Conservation (phyloP, 1,284 basidiomycete genomes). For the Wallemia ichthyophaga region DNA sequence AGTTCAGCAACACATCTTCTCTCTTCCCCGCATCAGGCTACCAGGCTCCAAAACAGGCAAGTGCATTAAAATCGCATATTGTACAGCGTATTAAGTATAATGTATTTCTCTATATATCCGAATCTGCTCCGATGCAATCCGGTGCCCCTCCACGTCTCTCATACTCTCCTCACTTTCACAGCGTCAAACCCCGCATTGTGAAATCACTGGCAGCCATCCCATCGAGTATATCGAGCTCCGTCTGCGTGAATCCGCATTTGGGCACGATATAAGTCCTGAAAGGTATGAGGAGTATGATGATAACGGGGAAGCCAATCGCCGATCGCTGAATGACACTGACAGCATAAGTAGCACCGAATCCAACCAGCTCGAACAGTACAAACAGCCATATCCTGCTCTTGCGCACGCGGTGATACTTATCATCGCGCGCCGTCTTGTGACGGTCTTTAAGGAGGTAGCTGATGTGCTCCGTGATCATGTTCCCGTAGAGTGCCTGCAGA, state of each 20-base stretch:
- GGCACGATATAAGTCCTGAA: constrained; percentile 44
- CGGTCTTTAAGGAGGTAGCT: constrained; percentile 53
- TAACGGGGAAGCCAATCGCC: constrained; percentile 61
- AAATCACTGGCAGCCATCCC: constrained; percentile 39
- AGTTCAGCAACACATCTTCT: too few species aligned
- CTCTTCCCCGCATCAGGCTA: too few species aligned
- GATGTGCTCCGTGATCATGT: constrained; percentile 56
- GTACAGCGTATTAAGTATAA: too few species aligned
- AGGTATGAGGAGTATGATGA: constrained; percentile 68
- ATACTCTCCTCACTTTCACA: not conserved
- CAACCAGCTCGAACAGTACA: constrained; percentile 44
- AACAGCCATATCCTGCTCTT: constrained; percentile 49
- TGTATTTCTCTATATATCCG: too few species aligned
- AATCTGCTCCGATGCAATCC: too few species aligned
- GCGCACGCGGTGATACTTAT: constrained; percentile 42
- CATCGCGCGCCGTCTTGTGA: constrained; percentile 26
- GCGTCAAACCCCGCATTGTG: constrained; percentile 6
- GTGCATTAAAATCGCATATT: too few species aligned
- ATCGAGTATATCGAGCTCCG: constrained; percentile 59
- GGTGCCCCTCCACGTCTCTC: too few species aligned
- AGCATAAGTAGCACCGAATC: constrained; percentile 67
- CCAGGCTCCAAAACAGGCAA: too few species aligned
- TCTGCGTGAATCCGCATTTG: constrained; percentile 37
- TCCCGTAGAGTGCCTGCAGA: constrained; percentile 44
- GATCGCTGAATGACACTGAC: constrained; percentile 68